Base-by-base conservation (phyloP, 768 basidiomycete species). In the Amanita rimosa region DNA sequence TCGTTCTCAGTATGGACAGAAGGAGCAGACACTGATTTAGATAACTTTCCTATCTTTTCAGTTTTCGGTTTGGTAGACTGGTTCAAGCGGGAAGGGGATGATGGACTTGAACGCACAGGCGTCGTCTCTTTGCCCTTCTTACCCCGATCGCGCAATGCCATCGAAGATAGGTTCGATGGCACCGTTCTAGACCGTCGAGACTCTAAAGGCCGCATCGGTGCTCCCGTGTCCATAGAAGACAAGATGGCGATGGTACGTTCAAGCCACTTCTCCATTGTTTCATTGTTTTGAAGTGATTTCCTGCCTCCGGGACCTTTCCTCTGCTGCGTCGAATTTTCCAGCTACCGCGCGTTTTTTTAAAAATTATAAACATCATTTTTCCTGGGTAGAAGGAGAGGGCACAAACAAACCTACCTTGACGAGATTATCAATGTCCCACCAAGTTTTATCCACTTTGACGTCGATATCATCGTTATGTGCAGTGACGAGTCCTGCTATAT, bases 381-480 rank as follows among this genome's bases (percentile, higher is more conserved):
- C 22, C 27, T 6, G 4, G 52, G 22, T n/a, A 0, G 4, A 17
- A 48, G 27, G 2, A 24, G 10, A 49, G 22, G 17, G 43, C 5
- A 24, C 22, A 24, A 24, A 26, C 16, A 22, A 22, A 60, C 69
- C 8, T 47, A 85, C 85, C 67, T 80, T 73, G 22, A 58, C 52
- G 5, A 90, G 69, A 47, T 84, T 83, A 13, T 74, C 70, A 4
- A 72, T 48, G 44, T 54, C 65, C 87, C 88, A 91, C 85, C 87
- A 90, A 4, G 56, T 55, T 41, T 69, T 63, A 48, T 77, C 66
- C n/a, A 74, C 67, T 6, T 58, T 55, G 0, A 55, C 55, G 33
- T 64, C 60, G 13, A 65, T 61, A 19, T 48, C 21, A 9, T 21
- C 10, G 31, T 35, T 31, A 27, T 38, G 21, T n/a, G 43, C 50